A percentile compares a stretch with the other conserved stretches of the same genome.
phyloP scores from a whole-genome alignment of 2,329 filamentous ascomycete species.

The Hypoxylon sp. region DNA sequence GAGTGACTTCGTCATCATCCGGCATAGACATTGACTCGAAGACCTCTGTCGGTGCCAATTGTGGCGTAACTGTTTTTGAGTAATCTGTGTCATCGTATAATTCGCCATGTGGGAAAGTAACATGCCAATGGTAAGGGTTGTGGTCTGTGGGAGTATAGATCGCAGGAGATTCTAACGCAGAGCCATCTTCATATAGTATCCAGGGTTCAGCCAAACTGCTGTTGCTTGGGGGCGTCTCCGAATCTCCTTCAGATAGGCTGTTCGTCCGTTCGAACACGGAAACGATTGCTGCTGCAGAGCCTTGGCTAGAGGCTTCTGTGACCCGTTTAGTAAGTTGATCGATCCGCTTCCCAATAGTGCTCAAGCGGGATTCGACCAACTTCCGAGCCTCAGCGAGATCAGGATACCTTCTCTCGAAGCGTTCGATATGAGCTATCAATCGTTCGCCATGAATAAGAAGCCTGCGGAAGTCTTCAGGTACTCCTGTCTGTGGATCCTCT shows the following conservation, averaged over 20 bases:
- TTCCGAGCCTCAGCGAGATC: constrained; percentile 52
- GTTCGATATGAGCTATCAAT: constrained; percentile 61
- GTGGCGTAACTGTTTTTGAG: constrained; percentile 53
- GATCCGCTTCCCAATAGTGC: constrained; percentile 60
- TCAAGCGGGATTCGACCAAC: constrained; percentile 57
- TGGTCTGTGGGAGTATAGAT: constrained; percentile 49
- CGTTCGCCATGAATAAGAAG: constrained; percentile 67
- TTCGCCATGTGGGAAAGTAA: constrained; percentile 54
- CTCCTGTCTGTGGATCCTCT: constrained; percentile 59
- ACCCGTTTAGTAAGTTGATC: constrained; percentile 60
- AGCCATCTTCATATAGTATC: constrained; percentile 50
- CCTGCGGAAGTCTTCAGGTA: constrained; percentile 67
- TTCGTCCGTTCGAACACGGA: constrained; percentile 68
- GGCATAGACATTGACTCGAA: constrained; percentile 54
- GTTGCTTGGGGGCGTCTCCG: constrained; percentile 59
- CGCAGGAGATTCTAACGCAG: constrained; percentile 53
- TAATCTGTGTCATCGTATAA: constrained; percentile 49
- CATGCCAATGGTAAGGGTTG: constrained; percentile 58
- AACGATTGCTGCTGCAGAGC: constrained; percentile 53
- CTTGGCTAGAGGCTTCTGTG: constrained; percentile 57
- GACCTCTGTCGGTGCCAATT: constrained; percentile 49
- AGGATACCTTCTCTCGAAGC: constrained; percentile 55
- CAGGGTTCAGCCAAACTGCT: constrained; percentile 52
- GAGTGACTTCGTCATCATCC: constrained; percentile 51
- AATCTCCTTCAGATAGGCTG: constrained; percentile 64